phyloP scores from a whole-genome alignment of 2,329 filamentous ascomycete genomes.

The Nemania sp. region DNA sequence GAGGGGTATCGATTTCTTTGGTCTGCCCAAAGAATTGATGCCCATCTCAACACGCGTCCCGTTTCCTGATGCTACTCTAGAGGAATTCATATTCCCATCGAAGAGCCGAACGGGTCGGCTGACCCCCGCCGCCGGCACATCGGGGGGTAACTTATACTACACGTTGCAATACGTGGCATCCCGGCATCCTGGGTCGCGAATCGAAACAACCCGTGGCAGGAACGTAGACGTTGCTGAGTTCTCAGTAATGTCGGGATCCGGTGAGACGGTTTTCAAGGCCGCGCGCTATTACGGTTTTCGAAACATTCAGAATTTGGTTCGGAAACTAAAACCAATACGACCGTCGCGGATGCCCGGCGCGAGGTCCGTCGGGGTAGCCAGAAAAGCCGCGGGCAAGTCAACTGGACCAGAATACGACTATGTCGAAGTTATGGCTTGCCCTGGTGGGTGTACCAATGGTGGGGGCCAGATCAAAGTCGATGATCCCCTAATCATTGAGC shows the following conservation, averaged over 20 bases:
- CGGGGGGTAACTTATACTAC: constrained; percentile 86
- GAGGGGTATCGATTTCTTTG: constrained; percentile 75
- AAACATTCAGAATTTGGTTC: constrained; percentile 96
- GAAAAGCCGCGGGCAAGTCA: constrained; percentile 55
- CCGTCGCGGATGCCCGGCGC: constrained; percentile 80
- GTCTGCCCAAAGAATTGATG: constrained; percentile 63
- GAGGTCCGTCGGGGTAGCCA: constrained; percentile 59
- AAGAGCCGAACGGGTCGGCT: constrained; percentile 45
- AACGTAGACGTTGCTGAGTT: constrained; percentile 94
- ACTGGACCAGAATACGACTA: constrained; percentile 75
- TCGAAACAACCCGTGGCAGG: constrained; percentile 74
- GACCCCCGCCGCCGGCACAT: constrained; percentile 69
- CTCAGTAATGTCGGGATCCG: constrained; percentile 60
- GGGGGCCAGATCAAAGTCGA: constrained; percentile 93
- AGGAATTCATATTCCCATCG: constrained; percentile 74
- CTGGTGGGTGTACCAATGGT: constrained; percentile 97
- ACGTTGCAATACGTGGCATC: constrained; percentile 76
- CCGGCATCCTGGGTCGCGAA: constrained; percentile 69
- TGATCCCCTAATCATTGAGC: constrained; percentile 66
- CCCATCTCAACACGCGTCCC: constrained; percentile 48
- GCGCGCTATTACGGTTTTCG: constrained; percentile 96
- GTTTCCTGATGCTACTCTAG: constrained; percentile 74
- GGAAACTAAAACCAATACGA: constrained; percentile 81
- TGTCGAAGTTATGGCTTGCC: constrained; percentile 98
- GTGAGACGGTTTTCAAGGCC: constrained; percentile 70